Evolutionary conservation across 768 basidiomycete genomes (phyloP).

Genomic region (Xerocomellus chrysenteron): DNA sequence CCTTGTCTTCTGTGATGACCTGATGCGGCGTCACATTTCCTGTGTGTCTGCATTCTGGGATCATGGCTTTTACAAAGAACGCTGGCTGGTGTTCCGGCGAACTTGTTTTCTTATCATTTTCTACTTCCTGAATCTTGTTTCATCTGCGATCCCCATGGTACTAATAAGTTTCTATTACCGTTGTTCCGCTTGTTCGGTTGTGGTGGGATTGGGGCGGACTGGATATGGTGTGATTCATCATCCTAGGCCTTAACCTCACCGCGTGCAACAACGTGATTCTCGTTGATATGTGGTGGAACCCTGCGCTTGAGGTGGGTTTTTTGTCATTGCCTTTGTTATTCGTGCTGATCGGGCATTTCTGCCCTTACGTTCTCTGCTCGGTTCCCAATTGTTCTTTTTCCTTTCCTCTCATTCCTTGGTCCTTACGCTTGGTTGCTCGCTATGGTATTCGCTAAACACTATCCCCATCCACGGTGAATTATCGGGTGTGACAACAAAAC

Average conservation of each 20-base stretch:
- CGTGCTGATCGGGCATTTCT: conserved; percentile 8
- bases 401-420: not conserved
- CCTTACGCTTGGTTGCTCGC: not conserved
- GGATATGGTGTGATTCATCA: conserved; percentile 5
- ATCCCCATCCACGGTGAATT: not conserved
- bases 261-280: conserved; percentile 94
- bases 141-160: not conserved
- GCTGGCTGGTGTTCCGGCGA: not conserved
- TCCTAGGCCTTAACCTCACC: conserved; percentile 80
- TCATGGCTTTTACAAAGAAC: not conserved
- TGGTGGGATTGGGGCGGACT: not conserved
- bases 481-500: not conserved
- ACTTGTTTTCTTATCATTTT: too few relatives aligned
- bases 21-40: not conserved
- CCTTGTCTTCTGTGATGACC: not conserved
- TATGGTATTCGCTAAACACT: not conserved
- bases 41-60: not conserved
- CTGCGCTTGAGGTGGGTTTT: conserved; percentile 68
- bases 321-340: not conserved
- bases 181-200: not conserved
- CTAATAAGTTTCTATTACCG: conserved; percentile 14
- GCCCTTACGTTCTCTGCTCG: not conserved
- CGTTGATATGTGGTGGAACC: conserved; percentile 95
- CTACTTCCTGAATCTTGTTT: not conserved
- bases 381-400: not conserved